Evolutionary conservation across 805 yeast species (phyloP).

Genomic region (Schwanniomyces yamadae): DNA sequence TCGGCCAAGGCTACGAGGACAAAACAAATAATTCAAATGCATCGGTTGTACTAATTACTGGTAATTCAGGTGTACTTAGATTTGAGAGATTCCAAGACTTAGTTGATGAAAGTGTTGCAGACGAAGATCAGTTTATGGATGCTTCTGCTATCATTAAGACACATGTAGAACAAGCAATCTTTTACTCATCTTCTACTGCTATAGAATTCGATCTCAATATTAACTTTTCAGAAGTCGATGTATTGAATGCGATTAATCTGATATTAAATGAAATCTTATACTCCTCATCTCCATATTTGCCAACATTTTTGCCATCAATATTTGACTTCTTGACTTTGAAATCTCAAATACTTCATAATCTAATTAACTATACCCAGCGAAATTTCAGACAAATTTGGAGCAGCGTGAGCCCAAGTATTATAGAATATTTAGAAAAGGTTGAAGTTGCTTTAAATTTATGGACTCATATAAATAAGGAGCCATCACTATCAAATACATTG

Average conservation of each 20-base stretch:
- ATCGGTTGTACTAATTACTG: conserved; percentile 47
- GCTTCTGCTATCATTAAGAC: conserved; percentile 52
- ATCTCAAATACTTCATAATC: conserved; percentile 38
- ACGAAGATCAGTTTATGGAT: conserved; percentile 17
- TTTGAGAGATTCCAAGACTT: conserved; percentile 44
- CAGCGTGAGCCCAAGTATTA: conserved; percentile 35
- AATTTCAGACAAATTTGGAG: conserved; percentile 45
- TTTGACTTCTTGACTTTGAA: conserved; percentile 54
- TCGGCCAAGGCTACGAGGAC: conserved; percentile 60
- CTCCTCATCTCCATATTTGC: conserved; percentile 56
- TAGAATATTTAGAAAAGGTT: conserved; percentile 32
- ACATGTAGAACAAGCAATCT: conserved; percentile 82
- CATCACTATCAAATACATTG: conserved; percentile 2
- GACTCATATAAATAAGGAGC: conserved; percentile 16
- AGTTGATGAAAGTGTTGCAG: conserved; percentile 2
- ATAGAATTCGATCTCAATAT: conserved; percentile 45
- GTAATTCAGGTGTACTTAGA: conserved; percentile 59
- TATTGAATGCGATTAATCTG: conserved; percentile 39
- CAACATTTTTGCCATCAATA: conserved; percentile 51
- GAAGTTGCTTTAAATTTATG: conserved; percentile 50
- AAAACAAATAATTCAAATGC: conserved; percentile 33
- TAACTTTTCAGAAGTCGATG: conserved; percentile 14
- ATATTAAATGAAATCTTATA: conserved; percentile 57
- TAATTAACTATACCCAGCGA: conserved; percentile 44
- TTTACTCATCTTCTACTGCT: conserved; percentile 50